These are phyloP conservation scores for Colletotrichum tabaci DNA, from an alignment of 2,329 filamentous ascomycete species.

Conservation along the genomic window DNA sequence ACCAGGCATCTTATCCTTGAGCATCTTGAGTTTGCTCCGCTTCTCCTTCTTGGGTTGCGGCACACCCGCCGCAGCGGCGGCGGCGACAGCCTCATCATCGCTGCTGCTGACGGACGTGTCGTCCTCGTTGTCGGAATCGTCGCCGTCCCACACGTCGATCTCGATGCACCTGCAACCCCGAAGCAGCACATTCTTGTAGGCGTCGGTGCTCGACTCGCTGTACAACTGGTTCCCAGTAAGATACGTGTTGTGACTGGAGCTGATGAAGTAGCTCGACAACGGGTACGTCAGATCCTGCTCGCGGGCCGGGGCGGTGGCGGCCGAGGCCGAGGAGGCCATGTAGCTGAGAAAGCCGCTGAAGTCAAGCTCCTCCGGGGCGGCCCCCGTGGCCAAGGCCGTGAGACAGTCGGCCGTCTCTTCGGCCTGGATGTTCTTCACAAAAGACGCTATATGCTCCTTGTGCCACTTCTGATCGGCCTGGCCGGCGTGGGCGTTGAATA, in stretches of 20 bases:
- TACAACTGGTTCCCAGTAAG: slow-evolving; percentile 90
- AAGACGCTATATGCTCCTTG: slow-evolving; percentile 60
- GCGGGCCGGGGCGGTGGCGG: slow-evolving; percentile 57
- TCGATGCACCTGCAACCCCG: slow-evolving; percentile 93
- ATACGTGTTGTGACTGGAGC: slow-evolving; percentile 96
- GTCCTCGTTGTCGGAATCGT: slow-evolving; percentile 78
- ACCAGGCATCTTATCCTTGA: slow-evolving; percentile 70
- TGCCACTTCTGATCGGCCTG: slow-evolving; percentile 60
- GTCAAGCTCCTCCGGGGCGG: slow-evolving; percentile 56
- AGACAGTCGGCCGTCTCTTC: slow-evolving; percentile 46
- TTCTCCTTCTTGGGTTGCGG: slow-evolving; percentile 51
- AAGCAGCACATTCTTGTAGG: slow-evolving; percentile 87
- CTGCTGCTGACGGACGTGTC: slow-evolving; percentile 66
- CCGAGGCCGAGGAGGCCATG: slow-evolving; percentile 67
- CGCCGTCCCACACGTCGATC: slow-evolving; percentile 95
- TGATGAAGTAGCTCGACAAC: slow-evolving; percentile 92
- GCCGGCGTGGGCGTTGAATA: slow-evolving; percentile 63
- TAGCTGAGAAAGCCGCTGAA: slow-evolving; percentile 67
- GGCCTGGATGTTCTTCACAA: slow-evolving; percentile 63
- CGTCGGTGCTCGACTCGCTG: slow-evolving; percentile 88
- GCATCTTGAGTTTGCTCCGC: slow-evolving; percentile 74
- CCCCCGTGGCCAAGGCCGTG: slow-evolving; percentile 44
- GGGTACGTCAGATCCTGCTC: slow-evolving; percentile 78
- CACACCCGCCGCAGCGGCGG: not conserved
- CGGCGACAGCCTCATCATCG: slow-evolving; percentile 59